phyloP scores from a whole-genome alignment of 2,329 filamentous ascomycete genomes.

The Fusarium chlamydosporum region DNA sequence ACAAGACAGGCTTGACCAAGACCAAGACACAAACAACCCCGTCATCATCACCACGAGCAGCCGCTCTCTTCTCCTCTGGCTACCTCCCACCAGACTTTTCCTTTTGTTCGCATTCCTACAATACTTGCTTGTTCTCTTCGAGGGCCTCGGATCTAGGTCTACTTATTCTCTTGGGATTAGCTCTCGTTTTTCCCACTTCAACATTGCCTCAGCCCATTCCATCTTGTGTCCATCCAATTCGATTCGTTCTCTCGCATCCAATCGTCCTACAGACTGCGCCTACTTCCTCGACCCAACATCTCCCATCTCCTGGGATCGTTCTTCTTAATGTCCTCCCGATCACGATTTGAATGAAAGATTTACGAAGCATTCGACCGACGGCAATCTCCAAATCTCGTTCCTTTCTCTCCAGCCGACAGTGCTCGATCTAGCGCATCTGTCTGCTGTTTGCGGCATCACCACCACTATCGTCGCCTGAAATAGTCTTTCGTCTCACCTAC shows the following conservation, averaged over 20 bases:
- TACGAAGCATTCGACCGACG: conserved; percentile 25
- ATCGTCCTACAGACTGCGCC: conserved; percentile 34
- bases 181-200: conserved; percentile 37
- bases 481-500: conserved; percentile 21
- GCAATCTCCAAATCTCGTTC: conserved; percentile 24
- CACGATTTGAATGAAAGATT: conserved; percentile 43
- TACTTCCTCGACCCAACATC: conserved; percentile 31
- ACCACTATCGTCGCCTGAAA: conserved; percentile 25
- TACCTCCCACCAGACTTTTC: conserved; percentile 25
- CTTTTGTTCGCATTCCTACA: conserved; percentile 23
- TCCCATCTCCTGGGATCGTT: conserved; percentile 14
- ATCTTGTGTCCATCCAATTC: conserved; percentile 17
- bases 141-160: conserved; percentile 24
- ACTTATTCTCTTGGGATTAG: conserved; percentile 34
- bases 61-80: conserved; percentile 33
- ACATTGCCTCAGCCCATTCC: conserved; percentile 30
- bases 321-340: conserved; percentile 17
- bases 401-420: conserved; percentile 30
- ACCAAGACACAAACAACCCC: conserved; percentile 42
- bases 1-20: conserved; percentile 25
- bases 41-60: conserved; percentile 42
- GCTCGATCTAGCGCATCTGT: conserved; percentile 32
- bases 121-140: conserved; percentile 22
- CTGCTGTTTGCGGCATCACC: conserved; percentile 32
- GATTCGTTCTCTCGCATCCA: conserved; percentile 40